These are phyloP conservation scores for Phytopythium kandeliae DNA, from an alignment of 352 stramenopile species.

Conservation along the genomic window DNA sequence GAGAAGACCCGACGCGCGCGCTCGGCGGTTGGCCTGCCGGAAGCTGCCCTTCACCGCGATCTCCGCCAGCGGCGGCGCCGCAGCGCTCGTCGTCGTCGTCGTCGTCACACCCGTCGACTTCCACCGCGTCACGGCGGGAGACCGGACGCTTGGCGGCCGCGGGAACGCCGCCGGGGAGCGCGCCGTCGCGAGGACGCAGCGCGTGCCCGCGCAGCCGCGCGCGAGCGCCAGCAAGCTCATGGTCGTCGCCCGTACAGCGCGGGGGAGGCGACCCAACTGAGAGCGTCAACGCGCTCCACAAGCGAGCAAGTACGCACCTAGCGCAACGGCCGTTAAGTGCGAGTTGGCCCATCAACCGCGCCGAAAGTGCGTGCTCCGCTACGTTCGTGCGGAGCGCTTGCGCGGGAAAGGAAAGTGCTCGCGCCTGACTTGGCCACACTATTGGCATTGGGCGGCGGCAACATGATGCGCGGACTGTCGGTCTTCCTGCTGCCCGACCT, in stretches of 20 bases:
- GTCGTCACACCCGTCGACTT: conserved; percentile 8
- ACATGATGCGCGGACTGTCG: conserved; percentile 11
- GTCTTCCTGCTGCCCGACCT: conserved; percentile 54
- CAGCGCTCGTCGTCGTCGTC: not conserved
- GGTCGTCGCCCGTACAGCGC: not conserved
- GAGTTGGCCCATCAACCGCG: no score
- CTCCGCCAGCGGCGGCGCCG: conserved; percentile 3
- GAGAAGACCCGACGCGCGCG: conserved; percentile 12
- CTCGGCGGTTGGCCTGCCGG: not conserved
- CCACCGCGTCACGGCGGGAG: conserved; percentile 1
- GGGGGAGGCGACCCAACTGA: not conserved
- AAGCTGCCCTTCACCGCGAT: conserved; percentile 17
- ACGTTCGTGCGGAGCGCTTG: no score
- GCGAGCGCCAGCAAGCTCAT: conserved; percentile 8
- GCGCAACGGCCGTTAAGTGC: no score
- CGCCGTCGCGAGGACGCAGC: not conserved
- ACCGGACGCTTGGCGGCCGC: not conserved
- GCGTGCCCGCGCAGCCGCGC: not conserved
- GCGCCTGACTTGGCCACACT: no score
- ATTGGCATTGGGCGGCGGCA: no score
- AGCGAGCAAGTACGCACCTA: no score
- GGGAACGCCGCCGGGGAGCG: not conserved
- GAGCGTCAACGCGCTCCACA: not conserved
- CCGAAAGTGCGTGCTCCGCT: no score
- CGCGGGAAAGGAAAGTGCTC: no score